phyloP scores from a whole-genome alignment of 768 basidiomycete species.

The Suillus fuscotomentosus region DNA sequence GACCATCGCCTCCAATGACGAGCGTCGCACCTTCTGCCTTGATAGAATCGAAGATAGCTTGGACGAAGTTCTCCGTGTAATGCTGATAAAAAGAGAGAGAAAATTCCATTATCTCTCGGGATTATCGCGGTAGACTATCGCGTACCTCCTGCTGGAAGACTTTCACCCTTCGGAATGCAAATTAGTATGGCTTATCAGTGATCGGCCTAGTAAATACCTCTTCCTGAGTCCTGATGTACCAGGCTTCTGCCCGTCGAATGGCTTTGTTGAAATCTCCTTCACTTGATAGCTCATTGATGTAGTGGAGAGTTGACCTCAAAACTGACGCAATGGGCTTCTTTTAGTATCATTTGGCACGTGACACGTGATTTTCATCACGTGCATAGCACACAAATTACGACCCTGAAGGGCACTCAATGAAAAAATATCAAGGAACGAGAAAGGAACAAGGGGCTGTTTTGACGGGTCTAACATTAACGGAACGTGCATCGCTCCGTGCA shows the following conservation, averaged over 20 bases:
- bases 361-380: constrained; percentile 12
- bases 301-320: constrained; percentile 4
- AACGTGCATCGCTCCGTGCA: background rate
- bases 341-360: constrained; percentile 10
- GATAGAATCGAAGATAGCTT: constrained; percentile 91
- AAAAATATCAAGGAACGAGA: background rate
- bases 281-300: constrained; percentile 43
- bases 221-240: constrained; percentile 98
- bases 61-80: constrained; percentile 99
- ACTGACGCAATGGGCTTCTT: constrained; percentile 10
- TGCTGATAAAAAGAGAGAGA: constrained; percentile 49
- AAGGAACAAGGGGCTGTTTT: background rate
- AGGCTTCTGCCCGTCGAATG: constrained; percentile 93
- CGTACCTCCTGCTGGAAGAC: constrained; percentile 94
- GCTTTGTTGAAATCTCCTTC: constrained; percentile 77
- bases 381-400: background rate
- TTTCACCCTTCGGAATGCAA: constrained; percentile 67
- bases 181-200: constrained; percentile 21
- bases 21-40: constrained; percentile 76
- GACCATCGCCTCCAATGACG: constrained; percentile 97
- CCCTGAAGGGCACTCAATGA: background rate
- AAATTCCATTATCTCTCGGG: constrained; percentile 9
- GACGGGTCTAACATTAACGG: background rate
- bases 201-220: constrained; percentile 47
- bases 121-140: constrained; percentile 12